Evolutionary conservation across 2,329 filamentous ascomycete species (phyloP).

Genomic region (Colletotrichum gloeosporioides): DNA sequence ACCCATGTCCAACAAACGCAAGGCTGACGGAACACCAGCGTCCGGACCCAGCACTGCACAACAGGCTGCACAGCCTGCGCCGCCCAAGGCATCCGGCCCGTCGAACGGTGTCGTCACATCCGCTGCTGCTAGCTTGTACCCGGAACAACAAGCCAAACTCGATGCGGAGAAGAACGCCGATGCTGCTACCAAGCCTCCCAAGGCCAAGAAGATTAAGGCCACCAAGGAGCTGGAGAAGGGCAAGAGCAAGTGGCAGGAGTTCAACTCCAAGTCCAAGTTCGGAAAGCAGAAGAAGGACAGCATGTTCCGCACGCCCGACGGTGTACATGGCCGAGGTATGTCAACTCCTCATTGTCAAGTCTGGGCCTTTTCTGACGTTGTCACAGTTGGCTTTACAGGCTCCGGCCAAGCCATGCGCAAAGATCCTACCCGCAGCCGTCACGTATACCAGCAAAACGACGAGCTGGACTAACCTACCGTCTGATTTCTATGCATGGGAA

Average conservation of each 20-base stretch:
- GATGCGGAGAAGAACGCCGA: slow-evolving; percentile 68
- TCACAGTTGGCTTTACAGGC: slow-evolving; percentile 89
- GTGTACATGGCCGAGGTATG: slow-evolving; percentile 84
- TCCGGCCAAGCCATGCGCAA: slow-evolving; percentile 97
- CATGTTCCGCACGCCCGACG: slow-evolving; percentile 94
- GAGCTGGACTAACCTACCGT: slow-evolving; percentile 67
- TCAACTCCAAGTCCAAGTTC: slow-evolving; percentile 78
- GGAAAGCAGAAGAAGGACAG: slow-evolving; percentile 85
- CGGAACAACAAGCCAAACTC: slow-evolving; percentile 54
- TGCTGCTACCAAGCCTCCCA: slow-evolving; percentile 73
- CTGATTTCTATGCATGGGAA: slow-evolving; percentile 25
- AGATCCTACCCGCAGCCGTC: slow-evolving; percentile 80
- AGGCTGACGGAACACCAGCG: slow-evolving; percentile 78
- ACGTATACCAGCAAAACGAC: slow-evolving; percentile 81
- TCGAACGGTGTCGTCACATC: slow-evolving; percentile 57
- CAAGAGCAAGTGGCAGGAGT: slow-evolving; percentile 95
- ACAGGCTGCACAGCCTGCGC: slow-evolving; percentile 45
- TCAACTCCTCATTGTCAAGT: background rate
- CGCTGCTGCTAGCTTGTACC: slow-evolving; percentile 62
- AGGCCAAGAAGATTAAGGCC: slow-evolving; percentile 89
- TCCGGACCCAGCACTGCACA: slow-evolving; percentile 40
- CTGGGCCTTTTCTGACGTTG: background rate
- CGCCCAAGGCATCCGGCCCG: slow-evolving; percentile 35
- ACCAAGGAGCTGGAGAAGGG: slow-evolving; percentile 89
- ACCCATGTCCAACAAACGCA: slow-evolving; percentile 81